Base-by-base conservation (phyloP, 2,329 filamentous ascomycete genomes). In the Scytalidium sp. region DNA sequence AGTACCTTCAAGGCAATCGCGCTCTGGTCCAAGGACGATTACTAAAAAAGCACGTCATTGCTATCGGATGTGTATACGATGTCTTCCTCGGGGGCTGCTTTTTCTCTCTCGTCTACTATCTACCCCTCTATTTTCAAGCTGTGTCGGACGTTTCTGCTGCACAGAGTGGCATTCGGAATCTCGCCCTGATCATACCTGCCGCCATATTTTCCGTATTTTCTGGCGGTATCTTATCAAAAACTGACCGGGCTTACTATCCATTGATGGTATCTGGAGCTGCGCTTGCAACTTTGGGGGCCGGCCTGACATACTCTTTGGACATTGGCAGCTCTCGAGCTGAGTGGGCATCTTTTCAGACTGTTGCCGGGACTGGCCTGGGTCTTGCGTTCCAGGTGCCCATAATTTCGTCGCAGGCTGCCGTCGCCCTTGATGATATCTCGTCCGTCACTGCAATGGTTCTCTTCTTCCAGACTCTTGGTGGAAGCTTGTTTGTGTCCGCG, bases 331-430 rank as follows among this genome's bases (percentile, higher is more conserved):
- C 70, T 1, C 63, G 75, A 2, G 61, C 64, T 13, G 65, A 71
- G 36, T 84, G 80, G 80, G 78, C 83, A 53, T 79, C 79, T 17
- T 83, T 77, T 62, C 80, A 83, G 60, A 74, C 79, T 40, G 60
- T 84, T 19, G 67, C 71, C 17, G 81, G 80, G 22, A 65, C 81
- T 2, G 81, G 80, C 20, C 70, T 79, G 3, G 83, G 83, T 2
- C 67, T 79, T 21, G 77, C 78, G 5, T 78, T 86, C 70, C 69
- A 72, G 46, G 58, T 68, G 19, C 64, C 68, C 19, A 61, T 68
- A 46, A 66, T 72, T 45, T 62, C 67, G 3, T 63, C 58, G 2
- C 67, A 71, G 58, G 61, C 64, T 3, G 66, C 67, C 10, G 64
- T 72, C 3, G 53, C 60, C 2, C 60, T 73, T 4, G 56, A 63